Evolutionary conservation across 306 rosid genomes (phyloP).

Genomic region (Lablab purpureus): DNA sequence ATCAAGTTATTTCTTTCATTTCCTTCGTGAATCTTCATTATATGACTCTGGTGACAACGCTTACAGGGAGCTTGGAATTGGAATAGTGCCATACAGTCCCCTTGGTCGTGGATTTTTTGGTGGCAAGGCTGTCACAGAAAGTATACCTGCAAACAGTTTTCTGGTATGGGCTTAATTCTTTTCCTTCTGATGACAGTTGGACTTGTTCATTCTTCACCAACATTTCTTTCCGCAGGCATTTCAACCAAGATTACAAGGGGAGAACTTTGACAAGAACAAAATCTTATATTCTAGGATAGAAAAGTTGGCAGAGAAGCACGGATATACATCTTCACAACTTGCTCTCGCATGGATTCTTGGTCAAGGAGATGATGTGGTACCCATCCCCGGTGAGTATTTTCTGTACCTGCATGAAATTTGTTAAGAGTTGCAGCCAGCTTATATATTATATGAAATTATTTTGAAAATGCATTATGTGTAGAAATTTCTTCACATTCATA

Average conservation of each 20-base stretch:
- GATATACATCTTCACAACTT: constrained; percentile 63
- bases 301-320: constrained; percentile 63
- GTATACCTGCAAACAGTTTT: constrained; percentile 62
- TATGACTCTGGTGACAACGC: constrained; percentile 16
- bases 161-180: constrained; percentile 45
- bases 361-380: constrained; percentile 72
- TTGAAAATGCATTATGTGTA: neutral
- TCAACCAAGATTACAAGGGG: constrained; percentile 68
- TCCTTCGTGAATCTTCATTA: constrained; percentile 26
- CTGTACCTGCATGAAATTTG: neutral
- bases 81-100: constrained; percentile 85
- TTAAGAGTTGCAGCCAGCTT: neutral
- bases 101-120: constrained; percentile 92
- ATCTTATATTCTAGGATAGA: constrained; percentile 50
- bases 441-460: neutral
- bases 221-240: constrained; percentile 49
- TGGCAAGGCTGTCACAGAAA: constrained; percentile 75
- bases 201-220: constrained; percentile 11
- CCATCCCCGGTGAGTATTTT: constrained; percentile 71
- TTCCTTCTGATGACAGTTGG: constrained; percentile 25
- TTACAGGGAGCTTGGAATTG: constrained; percentile 82
- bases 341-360: constrained; percentile 76
- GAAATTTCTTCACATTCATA: neutral
- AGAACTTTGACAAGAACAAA: constrained; percentile 71
- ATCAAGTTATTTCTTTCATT: constrained; percentile 25